Conservation (phyloP, 805 yeast genomes). For the Wickerhamomyces silvicola region DNA sequence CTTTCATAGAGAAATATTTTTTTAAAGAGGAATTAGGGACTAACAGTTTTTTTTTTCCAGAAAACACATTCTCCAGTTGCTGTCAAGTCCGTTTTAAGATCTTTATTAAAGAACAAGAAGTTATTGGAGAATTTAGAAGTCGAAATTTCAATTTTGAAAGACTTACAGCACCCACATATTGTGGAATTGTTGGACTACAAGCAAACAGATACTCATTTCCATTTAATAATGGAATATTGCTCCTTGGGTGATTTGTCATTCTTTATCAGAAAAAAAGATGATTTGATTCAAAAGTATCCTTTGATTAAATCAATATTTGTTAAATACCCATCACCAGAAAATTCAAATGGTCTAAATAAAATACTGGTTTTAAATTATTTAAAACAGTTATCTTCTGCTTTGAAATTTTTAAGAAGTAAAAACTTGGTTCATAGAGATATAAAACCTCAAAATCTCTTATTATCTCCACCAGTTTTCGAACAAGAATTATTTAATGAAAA, state of each 20-base stretch:
- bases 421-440: slow-evolving; percentile 92
- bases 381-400: slow-evolving; percentile 80
- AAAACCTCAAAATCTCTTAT: slow-evolving; percentile 82
- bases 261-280: slow-evolving; percentile 72
- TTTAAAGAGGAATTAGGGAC: not conserved
- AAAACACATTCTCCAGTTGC: slow-evolving; percentile 64
- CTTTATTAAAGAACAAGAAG: slow-evolving; percentile 78
- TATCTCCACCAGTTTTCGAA: slow-evolving; percentile 77
- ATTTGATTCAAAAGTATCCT: slow-evolving; percentile 69
- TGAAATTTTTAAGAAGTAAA: slow-evolving; percentile 72
- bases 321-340: slow-evolving; percentile 77
- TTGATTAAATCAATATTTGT: slow-evolving; percentile 67
- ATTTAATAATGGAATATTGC: slow-evolving; percentile 93
- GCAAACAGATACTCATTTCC: slow-evolving; percentile 72
- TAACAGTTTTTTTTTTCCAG: not conserved
- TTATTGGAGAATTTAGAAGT: slow-evolving; percentile 85
- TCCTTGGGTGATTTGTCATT: slow-evolving; percentile 90
- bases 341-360: slow-evolving; percentile 73
- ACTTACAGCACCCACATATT: slow-evolving; percentile 87
- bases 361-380: slow-evolving; percentile 76
- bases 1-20: not conserved
- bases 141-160: slow-evolving; percentile 83
- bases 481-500: slow-evolving; percentile 43
- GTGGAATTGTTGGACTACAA: slow-evolving; percentile 81
- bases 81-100: slow-evolving; percentile 77